Base-by-base conservation (phyloP, 2,329 filamentous ascomycete genomes). In the Uncinocarpus reesii region DNA sequence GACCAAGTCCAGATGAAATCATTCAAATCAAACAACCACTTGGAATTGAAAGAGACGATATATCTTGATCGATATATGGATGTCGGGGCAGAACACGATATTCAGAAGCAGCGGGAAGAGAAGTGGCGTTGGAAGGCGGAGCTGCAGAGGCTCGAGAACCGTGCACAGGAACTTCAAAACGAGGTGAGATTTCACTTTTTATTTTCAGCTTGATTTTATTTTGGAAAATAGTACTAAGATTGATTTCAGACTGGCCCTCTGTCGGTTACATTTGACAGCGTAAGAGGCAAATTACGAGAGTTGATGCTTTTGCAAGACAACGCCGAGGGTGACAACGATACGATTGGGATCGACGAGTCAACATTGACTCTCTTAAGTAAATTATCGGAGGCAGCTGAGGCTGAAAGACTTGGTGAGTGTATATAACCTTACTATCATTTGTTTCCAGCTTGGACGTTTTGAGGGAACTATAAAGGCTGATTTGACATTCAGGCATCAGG, bases 51-150 rank as follows among this genome's bases (percentile, higher is more conserved):
- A 3, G 83, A 92, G 55, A 81, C 76, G 1, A 74, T 98, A 10
- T 94, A 86, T 60, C 73, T 98, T 46, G 92, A 96, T 65, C 79
- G 89, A 23, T 98, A 94, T 64, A 83, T 89, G 75, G 77, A 78
- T 3, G 71, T 75, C 1, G 71, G 74, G 3, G 73, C 79, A 34
- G 77, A 80, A 2, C 68, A 75, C 1, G 77, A 36, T 80, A 87
- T 23, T 75, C 81, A 52, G 72, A 82, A 52, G 79, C 71, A 76
- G 23, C 79, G 86, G 7, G 74, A 80, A 52, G 71, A 80, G 50
- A 78, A 78, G 32, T 94, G 88, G 87, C 73, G 75, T 28, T 77
- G 82, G 62, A 83, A 84, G 49, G 72, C 75, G 49, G 72, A 80
- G 47, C 67, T 88, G 7, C 70, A 70, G 15, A 67, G 71, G 28